Evolutionary conservation across 2,329 filamentous ascomycete genomes (phyloP).

Genomic region (Colletotrichum lini): DNA sequence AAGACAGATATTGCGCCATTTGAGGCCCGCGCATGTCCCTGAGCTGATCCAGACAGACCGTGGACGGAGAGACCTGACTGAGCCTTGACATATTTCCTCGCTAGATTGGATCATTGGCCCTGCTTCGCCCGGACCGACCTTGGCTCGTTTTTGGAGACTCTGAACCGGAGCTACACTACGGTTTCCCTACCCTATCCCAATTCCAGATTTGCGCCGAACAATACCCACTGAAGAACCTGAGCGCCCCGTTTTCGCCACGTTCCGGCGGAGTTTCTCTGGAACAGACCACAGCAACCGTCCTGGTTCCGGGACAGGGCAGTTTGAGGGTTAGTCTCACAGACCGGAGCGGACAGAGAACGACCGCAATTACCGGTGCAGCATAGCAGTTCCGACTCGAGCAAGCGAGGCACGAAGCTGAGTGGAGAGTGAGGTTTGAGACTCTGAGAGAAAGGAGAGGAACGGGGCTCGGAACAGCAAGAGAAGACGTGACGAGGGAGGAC

Average conservation of each 20-base stretch:
- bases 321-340: constrained; percentile 19
- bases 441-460: too few relatives aligned
- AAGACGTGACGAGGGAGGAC: background rate
- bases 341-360: background rate
- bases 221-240: constrained; percentile 20
- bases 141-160: constrained; percentile 16
- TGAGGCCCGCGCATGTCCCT: constrained; percentile 8
- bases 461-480: background rate
- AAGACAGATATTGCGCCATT: constrained; percentile 18
- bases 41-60: constrained; percentile 3
- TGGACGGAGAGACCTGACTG: background rate
- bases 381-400: constrained; percentile 10
- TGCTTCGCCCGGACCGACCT: background rate
- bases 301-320: constrained; percentile 28
- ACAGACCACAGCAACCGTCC: constrained; percentile 14
- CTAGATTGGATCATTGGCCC: background rate
- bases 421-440: background rate
- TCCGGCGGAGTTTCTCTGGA: constrained; percentile 3
- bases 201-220: constrained; percentile 27
- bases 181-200: constrained; percentile 11
- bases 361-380: constrained; percentile 7
- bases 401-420: constrained; percentile 17
- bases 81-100: background rate
- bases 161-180: constrained; percentile 1
- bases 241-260: constrained; percentile 28